phyloP scores from a whole-genome alignment of 176 grass and related monocot genomes.

The Areca catechu region DNA sequence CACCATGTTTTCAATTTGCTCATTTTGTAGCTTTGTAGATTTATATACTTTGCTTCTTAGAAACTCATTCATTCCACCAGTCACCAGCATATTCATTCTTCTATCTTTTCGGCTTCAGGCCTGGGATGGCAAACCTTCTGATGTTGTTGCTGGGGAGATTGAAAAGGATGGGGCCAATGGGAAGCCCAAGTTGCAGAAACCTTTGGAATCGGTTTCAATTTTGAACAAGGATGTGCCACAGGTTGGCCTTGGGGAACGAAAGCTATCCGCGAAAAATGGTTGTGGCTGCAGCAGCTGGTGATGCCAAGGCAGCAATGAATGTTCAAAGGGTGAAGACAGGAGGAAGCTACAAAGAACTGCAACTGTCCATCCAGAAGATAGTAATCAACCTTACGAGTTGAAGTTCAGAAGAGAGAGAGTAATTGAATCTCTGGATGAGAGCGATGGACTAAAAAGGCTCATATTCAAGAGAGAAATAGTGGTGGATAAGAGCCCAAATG shows the following conservation, averaged over 20 bases:
- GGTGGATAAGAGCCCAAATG: constrained; percentile 6
- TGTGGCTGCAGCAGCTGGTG: constrained; percentile 5
- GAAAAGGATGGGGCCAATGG: constrained; percentile 33
- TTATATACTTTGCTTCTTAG: too few relatives aligned
- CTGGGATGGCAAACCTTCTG: constrained; percentile 29
- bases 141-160: constrained; percentile 25
- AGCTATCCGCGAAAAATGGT: constrained; percentile 12
- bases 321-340: constrained; percentile 18
- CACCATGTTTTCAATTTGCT: too few relatives aligned
- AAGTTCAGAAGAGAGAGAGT: constrained; percentile 77
- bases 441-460: constrained; percentile 44
- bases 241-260: not conserved
- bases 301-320: constrained; percentile 20
- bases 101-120: constrained; percentile 19
- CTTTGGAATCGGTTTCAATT: constrained; percentile 25
- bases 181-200: constrained; percentile 33
- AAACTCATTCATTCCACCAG: too few relatives aligned
- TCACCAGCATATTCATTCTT: too few relatives aligned
- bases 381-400: constrained; percentile 51
- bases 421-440: constrained; percentile 54
- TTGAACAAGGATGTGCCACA: constrained; percentile 38
- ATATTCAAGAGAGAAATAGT: constrained; percentile 63
- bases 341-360: constrained; percentile 30
- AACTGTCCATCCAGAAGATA: constrained; percentile 25
- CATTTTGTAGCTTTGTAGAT: too few relatives aligned